Evolutionary conservation across 2,329 filamentous ascomycete genomes (phyloP).

Genomic region (Botrytis elliptica): DNA sequence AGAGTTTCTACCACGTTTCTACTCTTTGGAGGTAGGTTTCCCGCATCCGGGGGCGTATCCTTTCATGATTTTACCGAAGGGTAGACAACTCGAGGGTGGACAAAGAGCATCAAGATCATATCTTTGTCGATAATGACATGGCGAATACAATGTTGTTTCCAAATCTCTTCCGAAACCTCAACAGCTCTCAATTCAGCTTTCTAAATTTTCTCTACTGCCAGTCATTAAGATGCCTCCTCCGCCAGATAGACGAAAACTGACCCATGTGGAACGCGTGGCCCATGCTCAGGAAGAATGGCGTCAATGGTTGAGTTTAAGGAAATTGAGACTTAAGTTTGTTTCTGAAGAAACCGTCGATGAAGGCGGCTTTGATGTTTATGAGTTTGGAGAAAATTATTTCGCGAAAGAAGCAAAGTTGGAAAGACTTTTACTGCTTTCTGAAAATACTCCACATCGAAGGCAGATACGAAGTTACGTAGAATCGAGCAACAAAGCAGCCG

Average conservation of each 20-base stretch:
- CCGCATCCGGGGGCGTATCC: conserved; percentile 5
- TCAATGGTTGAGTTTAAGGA: not conserved
- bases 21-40: not conserved
- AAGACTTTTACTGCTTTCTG: not conserved
- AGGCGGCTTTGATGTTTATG: not conserved
- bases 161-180: not conserved
- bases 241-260: not conserved
- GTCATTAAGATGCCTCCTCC: conserved; percentile 8
- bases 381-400: not conserved
- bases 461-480: not conserved
- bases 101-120: conserved; percentile 8
- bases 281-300: not conserved
- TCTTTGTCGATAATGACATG: not conserved
- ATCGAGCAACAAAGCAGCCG: not conserved
- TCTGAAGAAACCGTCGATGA: not conserved
- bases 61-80: not conserved
- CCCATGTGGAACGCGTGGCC: not conserved
- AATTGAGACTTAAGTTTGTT: not conserved
- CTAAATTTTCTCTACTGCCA: not conserved
- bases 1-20: not conserved
- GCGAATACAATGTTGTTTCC: not conserved
- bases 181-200: not conserved
- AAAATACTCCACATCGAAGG: not conserved
- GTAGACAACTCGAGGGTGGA: not conserved
- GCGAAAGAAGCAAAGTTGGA: not conserved